Base-by-base conservation (phyloP, 2,329 filamentous ascomycete genomes). In the Fusarium austroafricanum region DNA sequence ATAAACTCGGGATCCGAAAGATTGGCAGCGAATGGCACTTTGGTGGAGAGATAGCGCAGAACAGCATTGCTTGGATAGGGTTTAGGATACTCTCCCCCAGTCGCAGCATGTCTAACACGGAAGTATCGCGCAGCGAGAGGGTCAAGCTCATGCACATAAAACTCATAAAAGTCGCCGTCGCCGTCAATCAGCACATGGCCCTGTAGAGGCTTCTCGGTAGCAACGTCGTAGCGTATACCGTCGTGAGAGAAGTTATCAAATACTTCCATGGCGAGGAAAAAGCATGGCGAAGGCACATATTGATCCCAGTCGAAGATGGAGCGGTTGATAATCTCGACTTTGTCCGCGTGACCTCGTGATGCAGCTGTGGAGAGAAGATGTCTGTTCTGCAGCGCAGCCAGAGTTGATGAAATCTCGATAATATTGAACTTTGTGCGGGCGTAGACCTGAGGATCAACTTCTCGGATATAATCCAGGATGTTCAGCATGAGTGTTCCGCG, bases 221-320 rank as follows among this genome's bases (percentile, higher is more conserved):
- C 80, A 12, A 91, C 85, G 79, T 98, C 91, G 82, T 98, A 99
- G 67, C 96, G 94, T 65, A 99, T 89, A 61, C 90, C 87, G 81
- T 99, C 96, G 82, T 99, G 96, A 35, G 93, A 90, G 77, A 99
- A 98, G 81, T 99, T 99, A 83, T 99, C 96, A 75, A 97, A 97
- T 70, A 99, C 96, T 80, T 99, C 96, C 80, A 99, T 91, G 43
- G 95, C 96, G 40, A 99, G 87, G 84, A 99, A 98, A 84, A 97
- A 99, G 83, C 96, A 98, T 0, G 95, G 96, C 4, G 91, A 92
- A 10, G 93, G 91, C n/a, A 97, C 92, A 70, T 92, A 92, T 45
- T 88, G 87, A 68, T 91, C 83, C 95, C 96, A 99, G 79, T 97
- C 93, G 76, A 99, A 98, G 76, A 99, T 92, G 75, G 92, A 96